These are phyloP conservation scores for Hirschioporus abietinus DNA, from an alignment of 768 basidiomycete genomes.

Conservation along the genomic window DNA sequence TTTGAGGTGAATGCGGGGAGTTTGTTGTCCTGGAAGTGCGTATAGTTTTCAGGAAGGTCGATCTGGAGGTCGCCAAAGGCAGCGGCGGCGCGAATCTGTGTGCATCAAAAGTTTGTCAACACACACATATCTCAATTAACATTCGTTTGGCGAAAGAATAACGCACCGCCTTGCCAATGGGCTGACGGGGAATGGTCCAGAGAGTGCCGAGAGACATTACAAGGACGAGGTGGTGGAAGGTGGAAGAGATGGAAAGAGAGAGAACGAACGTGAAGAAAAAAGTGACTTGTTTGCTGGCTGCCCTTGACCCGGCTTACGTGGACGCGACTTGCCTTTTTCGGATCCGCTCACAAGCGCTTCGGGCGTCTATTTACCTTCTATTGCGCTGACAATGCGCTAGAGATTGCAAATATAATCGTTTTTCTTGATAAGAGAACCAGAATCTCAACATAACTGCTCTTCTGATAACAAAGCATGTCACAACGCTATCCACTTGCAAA, in stretches of 20 bases:
- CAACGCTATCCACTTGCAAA: too few species aligned
- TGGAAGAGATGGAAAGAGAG: slow-evolving; percentile 9
- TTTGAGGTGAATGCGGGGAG: slow-evolving; percentile 66
- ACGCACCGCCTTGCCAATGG: slow-evolving; percentile 46
- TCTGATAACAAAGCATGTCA: too few species aligned
- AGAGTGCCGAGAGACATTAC: slow-evolving; percentile 63
- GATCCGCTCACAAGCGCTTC: not conserved
- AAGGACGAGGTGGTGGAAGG: slow-evolving; percentile 20
- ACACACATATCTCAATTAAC: not conserved
- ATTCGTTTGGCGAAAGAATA: too few species aligned
- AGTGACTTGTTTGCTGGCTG: not conserved
- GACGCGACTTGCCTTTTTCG: not conserved
- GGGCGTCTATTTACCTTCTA: not conserved
- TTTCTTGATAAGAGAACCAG: too few species aligned
- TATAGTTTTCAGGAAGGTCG: slow-evolving; percentile 47
- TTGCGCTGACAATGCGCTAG: not conserved
- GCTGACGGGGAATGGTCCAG: slow-evolving; percentile 42
- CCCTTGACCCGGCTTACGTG: slow-evolving; percentile 1
- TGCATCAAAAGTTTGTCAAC: not conserved
- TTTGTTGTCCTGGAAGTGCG: slow-evolving; percentile 61
- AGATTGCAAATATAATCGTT: too few species aligned
- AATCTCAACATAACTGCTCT: too few species aligned
- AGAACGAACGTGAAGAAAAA: not conserved
- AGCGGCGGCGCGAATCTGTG: slow-evolving; percentile 49
- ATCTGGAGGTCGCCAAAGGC: slow-evolving; percentile 56